Evolutionary conservation across 495 filamentous ascomycete species (phyloP).

Genomic region (Aspergillus hancockii): DNA sequence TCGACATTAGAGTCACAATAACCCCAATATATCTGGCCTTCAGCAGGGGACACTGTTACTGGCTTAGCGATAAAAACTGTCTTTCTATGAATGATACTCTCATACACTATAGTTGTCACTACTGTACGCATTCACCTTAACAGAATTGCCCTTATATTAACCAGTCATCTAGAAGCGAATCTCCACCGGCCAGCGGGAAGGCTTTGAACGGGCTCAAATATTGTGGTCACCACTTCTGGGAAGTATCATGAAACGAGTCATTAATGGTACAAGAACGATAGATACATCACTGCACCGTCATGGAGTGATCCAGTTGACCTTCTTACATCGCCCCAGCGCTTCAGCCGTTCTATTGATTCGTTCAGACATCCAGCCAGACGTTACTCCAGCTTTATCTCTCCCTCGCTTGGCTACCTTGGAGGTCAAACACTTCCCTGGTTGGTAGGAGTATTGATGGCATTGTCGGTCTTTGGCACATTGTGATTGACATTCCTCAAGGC

Average conservation of each 20-base stretch:
- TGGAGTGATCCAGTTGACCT: neutral
- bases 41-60: too few species aligned
- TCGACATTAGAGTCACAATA: too few species aligned
- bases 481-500: constrained; percentile 34
- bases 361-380: constrained; percentile 34
- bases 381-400: constrained; percentile 9
- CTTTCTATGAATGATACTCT: too few species aligned
- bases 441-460: constrained; percentile 44
- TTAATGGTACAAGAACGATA: neutral
- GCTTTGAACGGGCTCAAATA: too few species aligned
- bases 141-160: too few species aligned
- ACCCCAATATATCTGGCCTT: too few species aligned
- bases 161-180: too few species aligned
- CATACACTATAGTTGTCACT: too few species aligned
- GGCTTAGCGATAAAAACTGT: too few species aligned
- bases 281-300: neutral
- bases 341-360: constrained; percentile 29
- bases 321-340: constrained; percentile 9
- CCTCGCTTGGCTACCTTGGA: constrained; percentile 28
- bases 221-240: too few species aligned
- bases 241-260: neutral
- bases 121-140: too few species aligned
- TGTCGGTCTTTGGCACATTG: constrained; percentile 33
- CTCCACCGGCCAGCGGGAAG: too few species aligned
- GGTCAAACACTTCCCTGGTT: constrained; percentile 31